Percentiles rank a stretch among this genome's conserved stretches.
These are phyloP conservation scores for Aspergillus ellipticus DNA, from an alignment of 495 filamentous ascomycete species.

Conservation along the genomic window DNA sequence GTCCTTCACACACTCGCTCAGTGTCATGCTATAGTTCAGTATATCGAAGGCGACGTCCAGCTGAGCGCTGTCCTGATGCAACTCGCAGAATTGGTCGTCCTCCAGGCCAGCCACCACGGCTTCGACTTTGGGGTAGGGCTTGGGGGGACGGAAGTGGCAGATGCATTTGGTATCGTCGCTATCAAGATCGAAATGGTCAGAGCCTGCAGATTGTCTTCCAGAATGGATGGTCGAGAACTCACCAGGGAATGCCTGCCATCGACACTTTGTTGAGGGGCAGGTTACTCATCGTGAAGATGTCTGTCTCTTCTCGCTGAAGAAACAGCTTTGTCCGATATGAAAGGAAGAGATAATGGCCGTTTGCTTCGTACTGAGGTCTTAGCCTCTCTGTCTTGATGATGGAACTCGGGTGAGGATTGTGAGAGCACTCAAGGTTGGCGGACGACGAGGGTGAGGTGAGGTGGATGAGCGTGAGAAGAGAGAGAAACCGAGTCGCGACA, in stretches of 20 bases:
- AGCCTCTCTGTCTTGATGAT: too few relatives aligned
- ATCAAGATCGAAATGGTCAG: constrained; percentile 4
- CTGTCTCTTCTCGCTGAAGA: not conserved
- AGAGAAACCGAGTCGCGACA: too few relatives aligned
- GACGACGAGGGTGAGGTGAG: too few relatives aligned
- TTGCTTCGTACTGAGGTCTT: too few relatives aligned
- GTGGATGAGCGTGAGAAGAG: too few relatives aligned
- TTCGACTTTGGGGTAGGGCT: constrained; percentile 12
- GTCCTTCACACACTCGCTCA: constrained; percentile 22
- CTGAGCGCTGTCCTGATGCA: constrained; percentile 17
- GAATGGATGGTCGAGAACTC: not conserved
- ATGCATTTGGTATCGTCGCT: constrained; percentile 19
- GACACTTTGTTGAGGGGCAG: not conserved
- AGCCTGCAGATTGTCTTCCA: not conserved
- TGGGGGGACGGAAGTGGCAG: constrained; percentile 14
- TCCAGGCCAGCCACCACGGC: constrained; percentile 15
- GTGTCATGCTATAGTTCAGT: constrained; percentile 14
- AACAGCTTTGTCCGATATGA: not conserved
- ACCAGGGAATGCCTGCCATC: constrained; percentile 10
- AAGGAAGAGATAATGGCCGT: too few relatives aligned
- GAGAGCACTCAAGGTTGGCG: too few relatives aligned
- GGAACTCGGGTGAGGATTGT: too few relatives aligned
- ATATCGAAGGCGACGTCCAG: constrained; percentile 30
- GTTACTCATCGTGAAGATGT: not conserved
- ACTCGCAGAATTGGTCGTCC: constrained; percentile 10